A percentile compares a stretch with the other conserved stretches of the same genome.
Evolutionary conservation across 1,284 basidiomycete genomes (phyloP).

Genomic region (Ceratorhiza oryzae-sativae): DNA sequence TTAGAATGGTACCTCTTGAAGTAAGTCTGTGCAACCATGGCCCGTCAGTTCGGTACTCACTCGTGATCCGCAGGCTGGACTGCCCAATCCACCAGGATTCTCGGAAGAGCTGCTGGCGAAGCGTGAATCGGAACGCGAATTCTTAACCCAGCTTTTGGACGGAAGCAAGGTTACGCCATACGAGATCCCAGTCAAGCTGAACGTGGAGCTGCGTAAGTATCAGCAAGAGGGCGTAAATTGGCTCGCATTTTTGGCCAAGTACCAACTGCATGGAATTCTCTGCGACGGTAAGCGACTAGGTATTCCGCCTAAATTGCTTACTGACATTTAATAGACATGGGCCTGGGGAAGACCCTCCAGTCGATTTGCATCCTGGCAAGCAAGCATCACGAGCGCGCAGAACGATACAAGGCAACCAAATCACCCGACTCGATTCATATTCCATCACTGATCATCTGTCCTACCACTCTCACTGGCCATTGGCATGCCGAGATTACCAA

Average conservation of each 20-base stretch:
- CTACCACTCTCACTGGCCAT: conserved; percentile 96
- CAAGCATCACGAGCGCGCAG: conserved; percentile 88
- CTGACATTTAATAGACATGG: conserved; percentile 77
- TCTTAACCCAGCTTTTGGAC: conserved; percentile 92
- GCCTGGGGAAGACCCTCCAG: conserved; percentile 97
- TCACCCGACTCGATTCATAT: conserved; percentile 84
- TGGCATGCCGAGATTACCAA: conserved; percentile 99
- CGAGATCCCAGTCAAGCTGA: conserved; percentile 85
- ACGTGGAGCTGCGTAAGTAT: conserved; percentile 95
- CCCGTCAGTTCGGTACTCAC: background rate
- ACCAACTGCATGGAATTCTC: conserved; percentile 96
- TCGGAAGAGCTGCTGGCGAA: conserved; percentile 88
- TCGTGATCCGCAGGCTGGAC: conserved; percentile 70
- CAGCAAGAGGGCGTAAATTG: conserved; percentile 99
- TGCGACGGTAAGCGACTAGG: conserved; percentile 80
- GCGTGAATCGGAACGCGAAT: conserved; percentile 87
- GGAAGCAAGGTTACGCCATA: conserved; percentile 96
- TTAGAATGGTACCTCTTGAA: conserved; percentile 99
- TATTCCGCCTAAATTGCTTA: background rate
- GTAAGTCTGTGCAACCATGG: conserved; percentile 53
- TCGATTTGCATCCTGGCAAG: conserved; percentile 97
- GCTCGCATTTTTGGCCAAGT: conserved; percentile 97
- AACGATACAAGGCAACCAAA: conserved; percentile 70
- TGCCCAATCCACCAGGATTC: conserved; percentile 95
- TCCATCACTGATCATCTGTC: conserved; percentile 95